Evolutionary conservation across 2,329 filamentous ascomycete genomes (phyloP).

Genomic region (Sporothrix pallida): DNA sequence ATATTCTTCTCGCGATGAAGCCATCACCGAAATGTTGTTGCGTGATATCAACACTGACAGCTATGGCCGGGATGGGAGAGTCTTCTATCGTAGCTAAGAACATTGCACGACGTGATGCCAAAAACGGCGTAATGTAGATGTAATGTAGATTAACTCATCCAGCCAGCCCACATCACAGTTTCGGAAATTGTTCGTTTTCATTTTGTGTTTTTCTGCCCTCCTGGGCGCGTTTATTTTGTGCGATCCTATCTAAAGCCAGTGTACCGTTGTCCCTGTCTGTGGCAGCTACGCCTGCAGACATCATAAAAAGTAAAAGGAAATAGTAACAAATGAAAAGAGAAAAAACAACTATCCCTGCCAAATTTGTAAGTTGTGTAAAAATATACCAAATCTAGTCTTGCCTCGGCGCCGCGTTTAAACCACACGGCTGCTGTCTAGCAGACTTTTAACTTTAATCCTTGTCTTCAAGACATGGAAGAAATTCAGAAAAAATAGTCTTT

Average conservation of each 20-base stretch:
- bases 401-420: not conserved
- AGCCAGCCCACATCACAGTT: no score
- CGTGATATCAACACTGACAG: no score
- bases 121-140: no score
- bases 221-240: conserved; percentile 26
- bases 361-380: not conserved
- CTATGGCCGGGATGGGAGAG: no score
- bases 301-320: not conserved
- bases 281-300: not conserved
- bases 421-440: not conserved
- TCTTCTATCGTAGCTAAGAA: no score
- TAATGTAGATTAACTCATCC: no score
- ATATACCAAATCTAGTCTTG: not conserved
- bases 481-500: not conserved
- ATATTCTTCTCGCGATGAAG: no score
- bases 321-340: not conserved
- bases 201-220: conserved; percentile 4
- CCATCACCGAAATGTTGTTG: no score
- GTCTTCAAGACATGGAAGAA: not conserved
- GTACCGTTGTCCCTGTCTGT: not conserved
- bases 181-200: no score
- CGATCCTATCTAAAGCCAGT: conserved; percentile 18
- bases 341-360: not conserved
- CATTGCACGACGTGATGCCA: no score
- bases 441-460: not conserved